phyloP scores from a whole-genome alignment of 805 yeast genomes.

The Saccharomycopsis microspora region DNA sequence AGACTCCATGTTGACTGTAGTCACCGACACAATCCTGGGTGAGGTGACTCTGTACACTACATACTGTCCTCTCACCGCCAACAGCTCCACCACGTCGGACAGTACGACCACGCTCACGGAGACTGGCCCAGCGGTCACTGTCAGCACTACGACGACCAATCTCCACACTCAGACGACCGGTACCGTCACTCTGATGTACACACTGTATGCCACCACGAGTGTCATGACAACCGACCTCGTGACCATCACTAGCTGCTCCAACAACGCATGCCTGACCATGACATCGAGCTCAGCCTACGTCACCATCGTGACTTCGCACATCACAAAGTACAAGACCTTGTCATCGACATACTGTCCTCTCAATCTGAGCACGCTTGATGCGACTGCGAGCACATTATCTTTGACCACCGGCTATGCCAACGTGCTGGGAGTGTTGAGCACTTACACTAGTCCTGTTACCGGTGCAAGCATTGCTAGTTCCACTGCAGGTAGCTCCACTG shows the following conservation, averaged over 20 bases:
- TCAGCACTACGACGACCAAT: not conserved
- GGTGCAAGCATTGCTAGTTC: too few relatives aligned
- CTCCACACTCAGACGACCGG: not conserved
- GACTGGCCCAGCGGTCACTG: not conserved
- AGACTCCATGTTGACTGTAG: not conserved
- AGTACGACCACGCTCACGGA: not conserved
- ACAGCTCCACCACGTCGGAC: too few relatives aligned
- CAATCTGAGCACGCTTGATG: not conserved
- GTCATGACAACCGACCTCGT: conserved; percentile 20
- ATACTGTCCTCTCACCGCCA: too few relatives aligned
- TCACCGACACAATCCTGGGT: not conserved
- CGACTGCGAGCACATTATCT: not conserved
- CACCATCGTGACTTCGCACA: conserved; percentile 6
- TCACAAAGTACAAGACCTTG: conserved; percentile 15
- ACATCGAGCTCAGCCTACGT: conserved; percentile 13
- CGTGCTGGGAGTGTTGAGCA: too few relatives aligned
- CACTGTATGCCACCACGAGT: not conserved
- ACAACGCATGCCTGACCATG: conserved; percentile 18
- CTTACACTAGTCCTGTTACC: too few relatives aligned
- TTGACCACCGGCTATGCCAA: too few relatives aligned
- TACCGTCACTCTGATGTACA: too few relatives aligned
- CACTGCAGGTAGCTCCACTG: too few relatives aligned
- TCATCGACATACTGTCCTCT: conserved; percentile 21
- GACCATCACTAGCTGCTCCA: conserved; percentile 20
- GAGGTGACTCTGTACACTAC: not conserved